Evolutionary conservation across 495 filamentous ascomycete genomes (phyloP).

Genomic region (Aspergillus egyptiacus): DNA sequence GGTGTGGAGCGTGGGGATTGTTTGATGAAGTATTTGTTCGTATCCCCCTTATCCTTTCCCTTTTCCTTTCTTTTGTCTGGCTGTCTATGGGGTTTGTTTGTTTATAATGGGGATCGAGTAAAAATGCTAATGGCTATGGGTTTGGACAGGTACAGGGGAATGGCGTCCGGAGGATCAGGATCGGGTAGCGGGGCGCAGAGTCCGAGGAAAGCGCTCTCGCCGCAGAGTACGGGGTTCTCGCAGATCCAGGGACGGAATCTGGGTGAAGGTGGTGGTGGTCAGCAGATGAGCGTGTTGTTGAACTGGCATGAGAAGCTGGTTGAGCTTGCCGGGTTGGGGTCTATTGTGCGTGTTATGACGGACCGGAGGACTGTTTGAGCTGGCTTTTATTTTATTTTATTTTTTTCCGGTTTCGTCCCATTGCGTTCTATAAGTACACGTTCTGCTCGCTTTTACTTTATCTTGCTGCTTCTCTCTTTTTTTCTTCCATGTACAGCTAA

Average conservation of each 20-base stretch:
- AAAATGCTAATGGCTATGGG: slow-evolving; percentile 1
- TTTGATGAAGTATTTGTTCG: slow-evolving; percentile 50
- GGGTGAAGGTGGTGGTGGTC: slow-evolving; percentile 68
- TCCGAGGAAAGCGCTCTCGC: slow-evolving; percentile 53
- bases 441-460: neutral
- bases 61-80: slow-evolving; percentile 1
- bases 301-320: slow-evolving; percentile 97
- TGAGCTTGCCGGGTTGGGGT: slow-evolving; percentile 78
- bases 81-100: neutral
- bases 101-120: too few relatives aligned
- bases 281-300: slow-evolving; percentile 86
- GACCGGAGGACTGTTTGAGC: slow-evolving; percentile 80
- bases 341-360: slow-evolving; percentile 85
- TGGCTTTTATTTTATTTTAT: slow-evolving; percentile 3
- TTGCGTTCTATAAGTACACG: too few relatives aligned
- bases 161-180: slow-evolving; percentile 54
- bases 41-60: slow-evolving; percentile 11
- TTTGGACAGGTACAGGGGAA: slow-evolving; percentile 69
- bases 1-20: slow-evolving; percentile 50
- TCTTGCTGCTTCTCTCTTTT: neutral
- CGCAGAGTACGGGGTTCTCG: slow-evolving; percentile 81
- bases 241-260: slow-evolving; percentile 67
- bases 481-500: slow-evolving; percentile 12
- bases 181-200: slow-evolving; percentile 30
- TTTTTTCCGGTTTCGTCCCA: too few relatives aligned